Evolutionary conservation across 441 rosid species (phyloP).

Genomic region (Erysimum cheiri): DNA sequence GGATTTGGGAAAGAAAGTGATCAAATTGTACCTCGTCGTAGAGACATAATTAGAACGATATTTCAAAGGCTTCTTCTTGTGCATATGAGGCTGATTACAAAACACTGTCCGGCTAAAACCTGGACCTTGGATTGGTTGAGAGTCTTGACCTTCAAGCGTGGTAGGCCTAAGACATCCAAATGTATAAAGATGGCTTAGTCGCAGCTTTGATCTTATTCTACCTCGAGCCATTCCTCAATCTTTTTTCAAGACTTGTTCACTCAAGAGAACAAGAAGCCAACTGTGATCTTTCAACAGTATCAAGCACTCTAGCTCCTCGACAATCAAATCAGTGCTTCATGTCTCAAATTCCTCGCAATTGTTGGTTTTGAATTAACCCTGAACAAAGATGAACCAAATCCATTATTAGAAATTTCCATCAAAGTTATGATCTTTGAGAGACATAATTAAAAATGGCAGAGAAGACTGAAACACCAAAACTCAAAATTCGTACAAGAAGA

Average conservation of each 20-base stretch:
- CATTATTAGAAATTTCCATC: not conserved
- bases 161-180: constrained; percentile 78
- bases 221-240: constrained; percentile 67
- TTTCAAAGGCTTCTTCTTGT: constrained; percentile 75
- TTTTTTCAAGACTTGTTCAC: constrained; percentile 21
- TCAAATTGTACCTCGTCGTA: constrained; percentile 80
- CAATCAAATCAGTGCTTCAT: constrained; percentile 11
- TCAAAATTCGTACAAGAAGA: not conserved
- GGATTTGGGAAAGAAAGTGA: constrained; percentile 88
- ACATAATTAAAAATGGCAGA: constrained; percentile 4
- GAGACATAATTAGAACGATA: constrained; percentile 84
- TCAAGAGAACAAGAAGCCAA: constrained; percentile 33
- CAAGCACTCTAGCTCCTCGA: constrained; percentile 15
- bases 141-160: constrained; percentile 52
- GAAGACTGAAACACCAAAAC: constrained; percentile 17
- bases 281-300: constrained; percentile 30
- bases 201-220: constrained; percentile 72
- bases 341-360: not conserved
- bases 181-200: constrained; percentile 70
- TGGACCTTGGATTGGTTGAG: constrained; percentile 70
- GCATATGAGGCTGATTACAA: constrained; percentile 84
- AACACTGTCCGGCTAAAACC: constrained; percentile 73
- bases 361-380: constrained; percentile 16
- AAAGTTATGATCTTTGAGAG: constrained; percentile 26
- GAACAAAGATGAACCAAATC: constrained; percentile 25